These are phyloP conservation scores for Penicillium mononematosum DNA, from an alignment of 495 filamentous ascomycete species.

Conservation along the genomic window DNA sequence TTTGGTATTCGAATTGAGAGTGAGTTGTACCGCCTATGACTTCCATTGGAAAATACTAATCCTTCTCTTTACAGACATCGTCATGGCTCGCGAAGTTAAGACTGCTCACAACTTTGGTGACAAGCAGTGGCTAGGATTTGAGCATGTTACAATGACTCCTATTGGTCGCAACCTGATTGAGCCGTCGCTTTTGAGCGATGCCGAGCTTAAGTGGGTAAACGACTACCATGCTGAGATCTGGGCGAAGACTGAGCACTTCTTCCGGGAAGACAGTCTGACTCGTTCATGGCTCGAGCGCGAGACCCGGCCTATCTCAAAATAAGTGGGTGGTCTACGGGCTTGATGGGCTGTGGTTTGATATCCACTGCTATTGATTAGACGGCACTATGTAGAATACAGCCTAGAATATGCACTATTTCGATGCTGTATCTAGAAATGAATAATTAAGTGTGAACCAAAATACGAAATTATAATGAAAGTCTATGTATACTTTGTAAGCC, in stretches of 20 bases:
- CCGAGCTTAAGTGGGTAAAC: slow-evolving; percentile 85
- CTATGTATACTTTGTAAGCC: neutral
- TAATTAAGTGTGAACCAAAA: neutral
- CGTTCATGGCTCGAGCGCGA: slow-evolving; percentile 84
- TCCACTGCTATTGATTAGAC: neutral
- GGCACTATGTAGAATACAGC: neutral
- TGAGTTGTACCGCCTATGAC: slow-evolving; percentile 28
- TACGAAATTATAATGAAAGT: neutral
- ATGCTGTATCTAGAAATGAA: neutral
- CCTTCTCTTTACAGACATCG: slow-evolving; percentile 52
- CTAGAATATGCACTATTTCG: neutral
- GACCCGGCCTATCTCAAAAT: slow-evolving; percentile 56
- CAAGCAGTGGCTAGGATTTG: slow-evolving; percentile 90
- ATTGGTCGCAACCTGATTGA: slow-evolving; percentile 91
- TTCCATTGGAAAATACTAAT: slow-evolving; percentile 14
- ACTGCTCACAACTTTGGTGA: slow-evolving; percentile 88
- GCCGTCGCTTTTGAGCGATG: slow-evolving; percentile 63
- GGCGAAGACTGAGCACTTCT: slow-evolving; percentile 79
- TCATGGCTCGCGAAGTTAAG: slow-evolving; percentile 83
- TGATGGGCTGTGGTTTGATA: neutral
- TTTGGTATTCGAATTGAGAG: slow-evolving; percentile 99
- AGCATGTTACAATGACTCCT: slow-evolving; percentile 96
- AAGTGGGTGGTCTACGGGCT: slow-evolving; percentile 3
- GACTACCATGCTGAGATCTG: slow-evolving; percentile 78
- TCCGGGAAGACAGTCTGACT: slow-evolving; percentile 66